Percentiles rank a stretch among this genome's conserved stretches.
These are phyloP conservation scores for Ambrosiella xylebori DNA, from an alignment of 2,329 filamentous ascomycete species.

Conservation along the genomic window DNA sequence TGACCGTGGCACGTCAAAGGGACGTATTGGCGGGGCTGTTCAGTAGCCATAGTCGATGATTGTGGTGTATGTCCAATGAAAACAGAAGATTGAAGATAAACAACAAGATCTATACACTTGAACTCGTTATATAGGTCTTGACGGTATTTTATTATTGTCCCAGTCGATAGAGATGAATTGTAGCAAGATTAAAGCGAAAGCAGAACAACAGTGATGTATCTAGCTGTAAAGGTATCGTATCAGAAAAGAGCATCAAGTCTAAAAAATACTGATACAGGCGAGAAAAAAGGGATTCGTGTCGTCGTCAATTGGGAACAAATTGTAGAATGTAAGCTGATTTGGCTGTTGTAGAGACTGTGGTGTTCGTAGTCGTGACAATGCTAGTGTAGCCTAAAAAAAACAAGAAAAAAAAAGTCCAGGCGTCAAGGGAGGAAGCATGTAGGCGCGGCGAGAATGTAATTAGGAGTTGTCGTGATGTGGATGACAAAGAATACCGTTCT, in stretches of 20 bases:
- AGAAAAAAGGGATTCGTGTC: background rate
- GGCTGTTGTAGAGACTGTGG: background rate
- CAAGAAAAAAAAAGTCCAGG: too few relatives aligned
- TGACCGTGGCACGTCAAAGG: slow-evolving; percentile 90
- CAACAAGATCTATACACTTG: too few relatives aligned
- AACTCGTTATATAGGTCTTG: too few relatives aligned
- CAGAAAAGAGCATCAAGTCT: background rate
- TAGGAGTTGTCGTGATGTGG: too few relatives aligned
- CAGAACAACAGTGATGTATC: background rate
- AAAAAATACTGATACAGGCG: background rate
- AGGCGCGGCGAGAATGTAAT: too few relatives aligned
- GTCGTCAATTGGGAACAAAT: background rate
- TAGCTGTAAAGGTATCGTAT: too few relatives aligned
- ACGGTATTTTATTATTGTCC: too few relatives aligned
- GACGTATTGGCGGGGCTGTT: slow-evolving; percentile 44
- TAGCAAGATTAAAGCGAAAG: background rate
- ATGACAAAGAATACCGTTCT: too few relatives aligned
- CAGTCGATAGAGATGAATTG: background rate
- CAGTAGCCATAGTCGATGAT: slow-evolving; percentile 14
- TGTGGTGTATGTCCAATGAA: background rate
- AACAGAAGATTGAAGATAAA: background rate
- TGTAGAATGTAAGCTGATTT: background rate
- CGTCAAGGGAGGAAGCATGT: too few relatives aligned
- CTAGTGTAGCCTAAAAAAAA: too few relatives aligned
- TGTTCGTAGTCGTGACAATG: background rate